Evolutionary conservation across 306 rosid species (phyloP), one percentile per base, ranked within the genome.

Genomic region (Hylodesmum podocarpum): DNA sequence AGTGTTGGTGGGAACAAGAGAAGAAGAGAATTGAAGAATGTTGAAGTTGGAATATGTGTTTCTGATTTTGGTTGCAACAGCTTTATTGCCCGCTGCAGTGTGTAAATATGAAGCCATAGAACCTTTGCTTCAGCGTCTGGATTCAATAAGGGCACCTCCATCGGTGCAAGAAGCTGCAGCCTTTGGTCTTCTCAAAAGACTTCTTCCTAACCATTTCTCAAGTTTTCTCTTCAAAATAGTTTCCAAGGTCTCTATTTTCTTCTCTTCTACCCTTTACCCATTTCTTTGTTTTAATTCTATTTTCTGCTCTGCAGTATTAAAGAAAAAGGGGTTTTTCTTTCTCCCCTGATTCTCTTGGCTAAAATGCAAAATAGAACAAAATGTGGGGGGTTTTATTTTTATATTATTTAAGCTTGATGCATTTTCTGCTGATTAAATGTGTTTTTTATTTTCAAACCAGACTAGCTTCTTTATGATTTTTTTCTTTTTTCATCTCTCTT

Each of bases 121-220:
- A 77, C 82, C 91, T 59, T 46, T 95, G 82, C 86, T 88, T 27
- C 87, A 80, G 28, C 93, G 93, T 25, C 83, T 90, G 85, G 92
- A 90, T 58, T 89, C 90, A 57, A 89, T 89, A 70, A 71, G 91
- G 31, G 78, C 84, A 14, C 13, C 87, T 77, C 86, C 97, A 37
- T 86, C 96, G 0, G 89, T 84, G 54, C 98, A 95, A 85, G 93
- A 90, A 78, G 88, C 91, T 5, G 96, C 97, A 12, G 92, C 96
- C 3, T 58, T 66, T 73, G 89, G 73, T 67, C 75, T 95, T 79
- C 87, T 95, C 34, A 66, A 54, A 41, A 83, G 96, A 73, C 71
- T 95, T 71, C 93, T 90, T 83, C 97, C 98, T 25, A 70, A 86
- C 58, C 91, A 92, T 86, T 76, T 82, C 3, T 49, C 87, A 66